Evolutionary conservation across 1,284 basidiomycete genomes (phyloP), one percentile per base, ranked within the genome.

Genomic region (Nidula niveotomentosa): DNA sequence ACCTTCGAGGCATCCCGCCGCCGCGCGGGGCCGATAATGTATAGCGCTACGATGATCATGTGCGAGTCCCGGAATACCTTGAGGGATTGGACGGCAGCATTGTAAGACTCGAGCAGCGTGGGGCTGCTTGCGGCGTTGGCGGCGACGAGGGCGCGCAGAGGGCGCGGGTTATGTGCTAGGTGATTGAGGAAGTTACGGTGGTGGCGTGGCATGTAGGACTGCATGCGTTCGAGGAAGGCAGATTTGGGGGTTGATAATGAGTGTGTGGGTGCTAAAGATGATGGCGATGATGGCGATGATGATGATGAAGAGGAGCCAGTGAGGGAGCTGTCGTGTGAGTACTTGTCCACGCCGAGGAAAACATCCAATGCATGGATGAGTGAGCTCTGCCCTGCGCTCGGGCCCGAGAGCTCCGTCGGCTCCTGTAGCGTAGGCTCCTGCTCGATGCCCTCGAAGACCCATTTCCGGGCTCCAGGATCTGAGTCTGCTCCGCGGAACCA

Each of bases 401-500:
- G 91, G 0, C 95, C 95, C 0, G 91, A 91, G 51, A 93, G 84
- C 63, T 91, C 81, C 0, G 71, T 76, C 1, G 87, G 86, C 54
- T 75, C 65, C 18, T 65, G 65, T 9, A 85, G 70, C 8, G 73
- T 74, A 8, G 77, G 72, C 53, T 79, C 82, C 41, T 78, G 73
- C 13, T 86, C 84, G 4, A 91, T 74, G 2, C 91, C 91, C 54
- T 92, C 84, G 62, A 92, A 95, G 7, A 81, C 63, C 95, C 94
- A 96, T 35, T 78, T 80, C 18, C 80, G 13, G 34, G 54, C 72
- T 5, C 6, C 13, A 43, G 79, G 75, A 60, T 85, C 82, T 1
- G 88, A 86, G 66, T 95, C 92, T 35, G 85, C 84, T 3, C 95
- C 96, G 23, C 86, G 81, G 75, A 98, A 94, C 95, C 96, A 98